Evolutionary conservation across 352 stramenopile species (phyloP), one percentile per base, ranked within the genome.

Genomic region (Thalassiosira exigua): DNA sequence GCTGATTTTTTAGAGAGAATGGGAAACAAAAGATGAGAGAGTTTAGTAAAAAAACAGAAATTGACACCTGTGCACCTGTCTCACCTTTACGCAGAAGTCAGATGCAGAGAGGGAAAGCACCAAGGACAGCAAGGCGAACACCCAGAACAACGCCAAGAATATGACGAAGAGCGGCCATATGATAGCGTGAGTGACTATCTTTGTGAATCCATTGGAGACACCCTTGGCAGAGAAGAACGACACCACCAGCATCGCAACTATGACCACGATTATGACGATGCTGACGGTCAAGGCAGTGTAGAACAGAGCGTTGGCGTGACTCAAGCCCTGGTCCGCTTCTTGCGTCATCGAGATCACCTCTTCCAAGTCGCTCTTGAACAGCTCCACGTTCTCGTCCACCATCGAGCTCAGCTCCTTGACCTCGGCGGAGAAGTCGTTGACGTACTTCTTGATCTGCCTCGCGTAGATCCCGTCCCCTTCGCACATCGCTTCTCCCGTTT

Each of bases 151-250:
- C 19, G 74, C 30, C 50, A 84, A 48, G 0, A 80, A 48, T 2
- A 81, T 60, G 26, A 57, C 56, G 53, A 84, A 80, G 12, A 84
- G 33, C 11, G 76, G 76, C 69, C 62, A 81, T 53, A 84, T 72
- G 12, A 62, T 29, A 26, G 53, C 27, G 27, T 36, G 39, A 3
- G 53, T 62, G 4, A 62, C 53, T 27, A 29, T 76, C 32, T 53
- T 67, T 21, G 70, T 81, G 33, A 69, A 61, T 41, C 56, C 67
- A 44, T 81, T 70, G 0, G 24, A 69, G 22, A 65, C 30, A 39
- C 32, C 62, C 30, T 52, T 69, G 0, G 53, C 46, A 32, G 75
- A 61, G 26, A 83, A 79, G 22, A 50, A 50, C 0, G 64, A 39
- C 9, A 33, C 52, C n/a, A 42, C 46, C 11, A 83, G 24, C 75